phyloP scores from a whole-genome alignment of 208 protist genomes.

The Leishmania lainsoni region DNA sequence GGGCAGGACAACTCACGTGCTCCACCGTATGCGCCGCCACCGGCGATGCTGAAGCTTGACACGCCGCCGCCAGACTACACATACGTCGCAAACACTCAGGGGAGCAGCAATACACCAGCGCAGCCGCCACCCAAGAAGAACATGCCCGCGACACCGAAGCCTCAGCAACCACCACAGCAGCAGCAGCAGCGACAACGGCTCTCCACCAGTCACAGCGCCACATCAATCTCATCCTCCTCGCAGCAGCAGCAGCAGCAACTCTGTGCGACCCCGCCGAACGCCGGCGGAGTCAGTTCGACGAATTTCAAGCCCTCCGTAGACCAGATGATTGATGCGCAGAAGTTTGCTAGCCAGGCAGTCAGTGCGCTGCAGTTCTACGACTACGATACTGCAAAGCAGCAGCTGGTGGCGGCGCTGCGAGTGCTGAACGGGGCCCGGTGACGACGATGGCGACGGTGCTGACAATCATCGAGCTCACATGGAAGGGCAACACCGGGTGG shows the following conservation, averaged over 20 bases:
- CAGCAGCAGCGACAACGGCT: neutral
- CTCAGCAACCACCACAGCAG: neutral
- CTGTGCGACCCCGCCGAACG: neutral
- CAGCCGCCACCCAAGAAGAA: neutral
- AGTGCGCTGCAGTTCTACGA: constrained; percentile 86
- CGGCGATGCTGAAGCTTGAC: neutral
- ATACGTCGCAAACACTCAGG: neutral
- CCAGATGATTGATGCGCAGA: constrained; percentile 83
- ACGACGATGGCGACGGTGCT: neutral
- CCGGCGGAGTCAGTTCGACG: neutral
- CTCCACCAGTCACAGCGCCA: constrained; percentile 10
- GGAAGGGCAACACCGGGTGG: neutral
- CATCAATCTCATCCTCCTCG: neutral
- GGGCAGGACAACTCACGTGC: neutral
- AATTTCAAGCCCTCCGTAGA: constrained; percentile 51
- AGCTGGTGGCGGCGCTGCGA: constrained; percentile 55
- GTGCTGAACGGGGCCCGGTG: constrained; percentile 39
- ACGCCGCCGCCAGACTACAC: constrained; percentile 18
- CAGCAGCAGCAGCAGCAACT: constrained; percentile 21
- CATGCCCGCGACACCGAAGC: neutral
- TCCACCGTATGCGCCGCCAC: neutral
- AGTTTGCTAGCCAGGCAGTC: constrained; percentile 67
- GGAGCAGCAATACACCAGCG: neutral
- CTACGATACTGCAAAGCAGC: constrained; percentile 47
- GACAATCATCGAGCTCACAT: neutral